A percentile compares a stretch with the other conserved stretches of the same genome.
Evolutionary conservation across 257 asterid genomes (phyloP).

Genomic region (Asclepias syriaca): DNA sequence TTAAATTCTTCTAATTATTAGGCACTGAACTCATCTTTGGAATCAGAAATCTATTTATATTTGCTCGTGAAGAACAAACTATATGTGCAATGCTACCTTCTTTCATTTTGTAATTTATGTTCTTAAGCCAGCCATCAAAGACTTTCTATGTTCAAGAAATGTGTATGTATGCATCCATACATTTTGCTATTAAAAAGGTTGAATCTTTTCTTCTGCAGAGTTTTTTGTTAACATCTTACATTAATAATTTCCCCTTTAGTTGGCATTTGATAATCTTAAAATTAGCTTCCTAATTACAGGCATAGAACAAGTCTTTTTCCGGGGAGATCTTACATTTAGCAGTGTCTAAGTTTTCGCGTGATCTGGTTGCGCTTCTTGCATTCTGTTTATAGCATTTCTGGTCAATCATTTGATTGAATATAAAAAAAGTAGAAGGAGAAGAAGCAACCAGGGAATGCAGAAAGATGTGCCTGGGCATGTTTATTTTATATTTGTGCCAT

Average conservation of each 20-base stretch:
- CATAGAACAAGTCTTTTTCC: neutral
- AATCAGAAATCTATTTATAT: neutral
- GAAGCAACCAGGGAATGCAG: conserved; percentile 31
- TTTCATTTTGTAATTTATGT: neutral
- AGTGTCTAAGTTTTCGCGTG: neutral
- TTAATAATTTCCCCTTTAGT: neutral
- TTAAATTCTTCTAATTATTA: neutral
- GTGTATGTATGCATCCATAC: neutral
- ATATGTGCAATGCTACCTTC: neutral
- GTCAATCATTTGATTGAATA: conserved; percentile 13
- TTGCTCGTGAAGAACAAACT: neutral
- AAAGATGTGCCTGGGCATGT: conserved; percentile 32
- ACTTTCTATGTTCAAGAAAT: neutral
- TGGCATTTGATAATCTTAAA: neutral
- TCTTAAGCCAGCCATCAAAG: neutral
- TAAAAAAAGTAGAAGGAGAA: neutral
- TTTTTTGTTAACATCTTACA: neutral
- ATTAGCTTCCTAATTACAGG: conserved; percentile 7
- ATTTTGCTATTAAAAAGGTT: neutral
- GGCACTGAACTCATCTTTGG: neutral
- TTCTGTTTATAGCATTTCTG: conserved; percentile 9
- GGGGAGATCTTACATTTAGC: neutral
- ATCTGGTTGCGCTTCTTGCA: neutral
- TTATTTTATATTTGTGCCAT: conserved; percentile 17
- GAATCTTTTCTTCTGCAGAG: neutral